Evolutionary conservation across 2,329 filamentous ascomycete species (phyloP).

Genomic region (Xylaria sp.): DNA sequence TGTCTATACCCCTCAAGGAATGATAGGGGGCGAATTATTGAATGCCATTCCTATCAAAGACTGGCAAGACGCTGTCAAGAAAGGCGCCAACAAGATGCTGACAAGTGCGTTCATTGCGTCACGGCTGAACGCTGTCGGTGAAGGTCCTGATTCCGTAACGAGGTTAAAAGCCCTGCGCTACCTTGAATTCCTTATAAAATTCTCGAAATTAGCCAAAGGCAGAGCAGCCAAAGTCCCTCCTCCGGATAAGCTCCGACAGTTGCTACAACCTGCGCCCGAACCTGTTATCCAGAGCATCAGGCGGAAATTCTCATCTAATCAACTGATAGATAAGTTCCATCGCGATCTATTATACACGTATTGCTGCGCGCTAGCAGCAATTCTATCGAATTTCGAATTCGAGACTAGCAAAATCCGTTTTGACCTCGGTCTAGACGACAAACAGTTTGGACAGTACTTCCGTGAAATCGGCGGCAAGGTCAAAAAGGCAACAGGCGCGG

Average conservation of each 20-base stretch:
- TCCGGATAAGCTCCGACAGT: constrained; percentile 65
- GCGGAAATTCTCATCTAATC: constrained; percentile 69
- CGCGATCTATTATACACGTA: constrained; percentile 75
- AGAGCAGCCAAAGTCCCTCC: constrained; percentile 61
- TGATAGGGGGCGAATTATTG: constrained; percentile 73
- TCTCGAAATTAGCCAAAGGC: constrained; percentile 55
- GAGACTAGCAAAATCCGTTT: constrained; percentile 72
- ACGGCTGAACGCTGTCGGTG: constrained; percentile 61
- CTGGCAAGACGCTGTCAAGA: constrained; percentile 72
- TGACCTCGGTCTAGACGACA: constrained; percentile 75
- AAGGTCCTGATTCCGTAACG: constrained; percentile 58
- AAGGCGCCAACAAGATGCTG: constrained; percentile 61
- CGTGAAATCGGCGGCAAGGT: constrained; percentile 76
- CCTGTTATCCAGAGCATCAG: constrained; percentile 70
- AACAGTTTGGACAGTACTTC: constrained; percentile 74
- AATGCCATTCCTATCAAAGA: constrained; percentile 71
- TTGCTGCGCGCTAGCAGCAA: constrained; percentile 72
- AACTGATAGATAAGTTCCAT: constrained; percentile 73
- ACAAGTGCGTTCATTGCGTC: constrained; percentile 69
- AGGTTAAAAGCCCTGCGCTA: constrained; percentile 66
- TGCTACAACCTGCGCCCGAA: constrained; percentile 63
- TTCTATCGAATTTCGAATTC: constrained; percentile 75
- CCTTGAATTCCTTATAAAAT: constrained; percentile 61
- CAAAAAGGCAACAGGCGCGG: constrained; percentile 64
- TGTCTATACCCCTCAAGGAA: constrained; percentile 70